Percentiles rank a stretch among this genome's conserved stretches.
These are phyloP conservation scores for Coemansia sp. DNA, from an alignment of 192 early-diverging fungal genomes.

Conservation along the genomic window DNA sequence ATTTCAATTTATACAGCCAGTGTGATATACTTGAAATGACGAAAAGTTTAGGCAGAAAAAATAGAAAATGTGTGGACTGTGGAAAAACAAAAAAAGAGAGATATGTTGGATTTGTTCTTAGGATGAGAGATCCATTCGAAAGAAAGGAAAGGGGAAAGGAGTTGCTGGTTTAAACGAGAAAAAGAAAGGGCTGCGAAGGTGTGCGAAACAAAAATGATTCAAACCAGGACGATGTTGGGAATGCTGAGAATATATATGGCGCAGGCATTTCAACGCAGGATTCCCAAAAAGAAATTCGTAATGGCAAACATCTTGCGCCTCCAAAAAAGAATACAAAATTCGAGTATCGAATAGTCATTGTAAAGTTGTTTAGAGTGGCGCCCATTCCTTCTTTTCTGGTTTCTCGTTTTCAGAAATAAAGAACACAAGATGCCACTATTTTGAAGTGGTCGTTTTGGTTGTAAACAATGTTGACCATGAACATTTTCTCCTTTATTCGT, in stretches of 20 bases:
- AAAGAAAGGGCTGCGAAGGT: slow-evolving; percentile 2
- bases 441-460: neutral
- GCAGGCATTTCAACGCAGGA: neutral
- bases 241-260: slow-evolving; percentile 2
- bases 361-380: neutral
- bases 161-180: too few relatives aligned
- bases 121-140: too few relatives aligned
- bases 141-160: too few relatives aligned
- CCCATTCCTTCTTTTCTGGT: too few relatives aligned
- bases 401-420: neutral
- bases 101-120: too few relatives aligned
- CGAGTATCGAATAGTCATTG: neutral
- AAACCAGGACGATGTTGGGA: neutral
- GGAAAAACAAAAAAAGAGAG: too few relatives aligned
- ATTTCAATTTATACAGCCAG: slow-evolving; percentile 1
- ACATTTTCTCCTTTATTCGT: neutral
- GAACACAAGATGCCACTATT: neutral
- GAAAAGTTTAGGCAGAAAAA: too few relatives aligned
- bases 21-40: neutral
- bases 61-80: too few relatives aligned
- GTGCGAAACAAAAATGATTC: neutral
- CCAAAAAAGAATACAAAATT: neutral
- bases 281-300: neutral
- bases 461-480: neutral
- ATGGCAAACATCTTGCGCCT: neutral